Percentiles rank a stretch among this genome's conserved stretches.
These are phyloP conservation scores for Debaryomyces nepalensis DNA, from an alignment of 1,139 yeast species.

Conservation along the genomic window DNA sequence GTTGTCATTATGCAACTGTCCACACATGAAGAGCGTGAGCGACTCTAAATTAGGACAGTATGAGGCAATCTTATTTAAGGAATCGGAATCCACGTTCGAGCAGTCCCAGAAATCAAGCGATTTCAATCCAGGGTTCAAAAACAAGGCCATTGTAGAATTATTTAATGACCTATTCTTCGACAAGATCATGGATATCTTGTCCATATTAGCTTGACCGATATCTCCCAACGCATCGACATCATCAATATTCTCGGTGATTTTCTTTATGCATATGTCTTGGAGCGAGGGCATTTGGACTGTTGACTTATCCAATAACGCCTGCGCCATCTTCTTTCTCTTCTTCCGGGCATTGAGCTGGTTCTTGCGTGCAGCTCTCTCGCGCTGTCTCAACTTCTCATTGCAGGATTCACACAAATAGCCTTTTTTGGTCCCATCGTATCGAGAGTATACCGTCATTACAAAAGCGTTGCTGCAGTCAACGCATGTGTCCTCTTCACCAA, in stretches of 20 bases:
- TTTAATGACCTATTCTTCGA: slow-evolving; percentile 81
- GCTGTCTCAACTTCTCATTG: slow-evolving; percentile 47
- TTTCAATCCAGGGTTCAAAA: slow-evolving; percentile 62
- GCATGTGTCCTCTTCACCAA: slow-evolving; percentile 59
- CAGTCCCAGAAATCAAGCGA: slow-evolving; percentile 88
- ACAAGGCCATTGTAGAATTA: slow-evolving; percentile 70
- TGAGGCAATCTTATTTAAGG: slow-evolving; percentile 72
- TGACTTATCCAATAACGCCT: slow-evolving; percentile 76
- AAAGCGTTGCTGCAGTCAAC: slow-evolving; percentile 62
- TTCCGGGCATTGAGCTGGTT: slow-evolving; percentile 69
- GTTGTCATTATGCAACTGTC: slow-evolving; percentile 82
- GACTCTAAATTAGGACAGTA: slow-evolving; percentile 74
- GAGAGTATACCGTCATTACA: slow-evolving; percentile 66
- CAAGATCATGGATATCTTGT: slow-evolving; percentile 71
- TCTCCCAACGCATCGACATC: slow-evolving; percentile 81
- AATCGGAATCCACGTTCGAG: slow-evolving; percentile 70
- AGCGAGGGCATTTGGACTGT: slow-evolving; percentile 67
- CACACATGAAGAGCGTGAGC: slow-evolving; percentile 86
- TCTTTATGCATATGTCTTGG: slow-evolving; percentile 79
- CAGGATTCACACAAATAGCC: slow-evolving; percentile 75
- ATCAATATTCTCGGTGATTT: slow-evolving; percentile 73
- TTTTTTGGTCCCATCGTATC: slow-evolving; percentile 49
- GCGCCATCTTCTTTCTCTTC: slow-evolving; percentile 77
- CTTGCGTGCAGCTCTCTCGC: slow-evolving; percentile 50
- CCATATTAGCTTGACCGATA: slow-evolving; percentile 68